Evolutionary conservation across 352 stramenopile species (phyloP).

Genomic region (Phytophthora sojae): DNA sequence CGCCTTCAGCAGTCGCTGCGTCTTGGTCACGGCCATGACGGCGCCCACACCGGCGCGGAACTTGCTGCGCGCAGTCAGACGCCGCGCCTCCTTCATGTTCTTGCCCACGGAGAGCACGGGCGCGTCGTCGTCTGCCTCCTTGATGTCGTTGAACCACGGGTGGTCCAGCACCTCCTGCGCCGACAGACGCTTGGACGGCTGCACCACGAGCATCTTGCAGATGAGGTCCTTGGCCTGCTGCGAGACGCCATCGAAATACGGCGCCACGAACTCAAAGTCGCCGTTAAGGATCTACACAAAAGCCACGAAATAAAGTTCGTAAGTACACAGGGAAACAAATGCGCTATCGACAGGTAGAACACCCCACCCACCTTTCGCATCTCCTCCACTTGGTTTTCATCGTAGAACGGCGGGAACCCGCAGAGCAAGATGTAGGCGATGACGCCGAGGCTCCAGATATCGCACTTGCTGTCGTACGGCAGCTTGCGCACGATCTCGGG

Average conservation of each 20-base stretch:
- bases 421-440: constrained; percentile 95
- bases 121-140: constrained; percentile 63
- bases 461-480: constrained; percentile 95
- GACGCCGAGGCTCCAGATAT: constrained; percentile 95
- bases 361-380: constrained; percentile 67
- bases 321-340: background rate
- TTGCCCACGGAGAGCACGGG: constrained; percentile 68
- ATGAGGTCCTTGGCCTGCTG: constrained; percentile 94
- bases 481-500: constrained; percentile 96
- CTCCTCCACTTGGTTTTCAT: constrained; percentile 89
- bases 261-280: constrained; percentile 92
- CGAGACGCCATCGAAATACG: constrained; percentile 93
- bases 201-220: constrained; percentile 91
- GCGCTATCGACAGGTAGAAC: no score
- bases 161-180: constrained; percentile 72
- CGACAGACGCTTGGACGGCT: constrained; percentile 85
- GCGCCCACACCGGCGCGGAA: constrained; percentile 76
- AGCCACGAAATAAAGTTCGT: background rate
- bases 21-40: constrained; percentile 84
- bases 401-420: constrained; percentile 97
- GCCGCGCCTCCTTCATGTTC: constrained; percentile 74
- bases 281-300: constrained; percentile 70
- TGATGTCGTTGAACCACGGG: constrained; percentile 78
- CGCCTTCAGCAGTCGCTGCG: constrained; percentile 62
- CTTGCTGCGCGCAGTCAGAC: constrained; percentile 66